phyloP scores from a whole-genome alignment of 176 grass and related monocot genomes.

The bread wheat (Triticum aestivum) region DNA sequence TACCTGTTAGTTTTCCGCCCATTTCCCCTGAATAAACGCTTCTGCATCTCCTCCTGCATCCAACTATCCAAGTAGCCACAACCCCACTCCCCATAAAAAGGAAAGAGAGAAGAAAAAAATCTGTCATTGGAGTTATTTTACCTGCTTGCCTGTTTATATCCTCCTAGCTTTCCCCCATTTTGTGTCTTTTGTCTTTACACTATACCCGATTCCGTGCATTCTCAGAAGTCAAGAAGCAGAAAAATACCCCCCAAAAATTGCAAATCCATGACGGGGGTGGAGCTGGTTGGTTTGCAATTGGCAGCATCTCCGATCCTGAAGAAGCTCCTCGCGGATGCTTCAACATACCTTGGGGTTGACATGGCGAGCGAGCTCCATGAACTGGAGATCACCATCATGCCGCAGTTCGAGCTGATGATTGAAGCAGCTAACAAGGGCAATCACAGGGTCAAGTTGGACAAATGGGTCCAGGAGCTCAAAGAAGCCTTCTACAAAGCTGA shows the following conservation, averaged over 20 bases:
- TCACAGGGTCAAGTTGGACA: not conserved
- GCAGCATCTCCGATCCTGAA: not conserved
- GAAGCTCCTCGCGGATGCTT: not conserved
- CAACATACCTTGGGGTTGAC: not conserved
- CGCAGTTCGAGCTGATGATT: conserved; percentile 15
- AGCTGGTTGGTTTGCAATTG: not conserved
- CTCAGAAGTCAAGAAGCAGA: not conserved
- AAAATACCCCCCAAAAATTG: not conserved
- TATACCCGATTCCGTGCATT: not conserved
- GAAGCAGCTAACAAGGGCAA: conserved; percentile 15
- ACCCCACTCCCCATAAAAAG: not conserved
- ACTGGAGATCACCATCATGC: conserved; percentile 14
- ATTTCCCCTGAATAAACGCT: not conserved
- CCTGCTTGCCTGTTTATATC: no score
- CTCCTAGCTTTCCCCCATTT: no score
- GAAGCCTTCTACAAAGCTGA: conserved; percentile 15
- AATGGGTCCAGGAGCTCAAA: conserved; percentile 29
- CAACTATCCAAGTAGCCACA: not conserved
- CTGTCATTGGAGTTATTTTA: not conserved
- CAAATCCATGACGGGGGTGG: not conserved
- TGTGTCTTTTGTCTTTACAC: no score
- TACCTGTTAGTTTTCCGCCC: not conserved
- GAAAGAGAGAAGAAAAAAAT: not conserved
- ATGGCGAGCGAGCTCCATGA: conserved; percentile 2
- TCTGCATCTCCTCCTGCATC: not conserved